These are phyloP conservation scores for Fusarium haematococcum DNA, from an alignment of 2,329 filamentous ascomycete genomes.

Conservation along the genomic window DNA sequence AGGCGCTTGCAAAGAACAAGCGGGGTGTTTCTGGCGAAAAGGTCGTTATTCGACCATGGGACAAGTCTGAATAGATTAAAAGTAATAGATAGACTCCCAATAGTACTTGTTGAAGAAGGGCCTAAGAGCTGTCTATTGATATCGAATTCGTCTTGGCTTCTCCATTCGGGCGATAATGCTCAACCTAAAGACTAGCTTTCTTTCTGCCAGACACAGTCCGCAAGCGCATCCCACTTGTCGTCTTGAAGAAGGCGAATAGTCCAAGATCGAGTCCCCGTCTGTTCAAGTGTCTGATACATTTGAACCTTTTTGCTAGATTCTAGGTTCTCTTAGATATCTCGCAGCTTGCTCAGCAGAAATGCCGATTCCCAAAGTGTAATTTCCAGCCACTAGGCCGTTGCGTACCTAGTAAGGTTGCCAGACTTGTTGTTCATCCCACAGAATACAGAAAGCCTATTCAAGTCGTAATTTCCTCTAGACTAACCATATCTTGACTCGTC, in stretches of 20 bases:
- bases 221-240: not conserved
- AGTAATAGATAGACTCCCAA: not conserved
- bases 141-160: not conserved
- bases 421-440: not conserved
- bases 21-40: slow-evolving; percentile 44
- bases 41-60: slow-evolving; percentile 36
- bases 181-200: not conserved
- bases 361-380: not conserved
- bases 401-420: not conserved
- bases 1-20: slow-evolving; percentile 43
- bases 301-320: not conserved
- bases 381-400: too few species aligned
- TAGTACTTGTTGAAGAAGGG: not conserved
- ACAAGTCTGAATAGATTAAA: not conserved
- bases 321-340: not conserved
- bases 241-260: not conserved
- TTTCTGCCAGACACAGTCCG: not conserved
- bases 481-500: not conserved
- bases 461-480: not conserved
- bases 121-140: not conserved
- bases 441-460: not conserved
- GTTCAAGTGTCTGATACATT: not conserved
- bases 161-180: not conserved
- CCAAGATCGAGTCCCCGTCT: not conserved
- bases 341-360: not conserved